Evolutionary conservation across 2,329 filamentous ascomycete species (phyloP).

Genomic region (Cryphonectria parasitica): DNA sequence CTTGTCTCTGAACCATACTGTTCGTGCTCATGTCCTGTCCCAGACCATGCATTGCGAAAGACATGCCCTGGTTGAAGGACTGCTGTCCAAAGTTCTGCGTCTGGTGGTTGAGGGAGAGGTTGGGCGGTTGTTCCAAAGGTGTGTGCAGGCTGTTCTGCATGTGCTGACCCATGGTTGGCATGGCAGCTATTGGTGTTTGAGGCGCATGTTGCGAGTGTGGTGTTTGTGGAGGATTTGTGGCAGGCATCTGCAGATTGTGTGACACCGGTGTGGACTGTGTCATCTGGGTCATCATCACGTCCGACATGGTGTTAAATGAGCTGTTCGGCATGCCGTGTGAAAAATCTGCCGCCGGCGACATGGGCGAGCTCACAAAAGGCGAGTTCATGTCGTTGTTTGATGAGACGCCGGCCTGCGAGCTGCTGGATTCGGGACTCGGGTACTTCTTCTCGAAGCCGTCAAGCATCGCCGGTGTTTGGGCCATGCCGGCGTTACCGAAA

Average conservation of each 20-base stretch:
- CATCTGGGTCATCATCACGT: constrained; percentile 58
- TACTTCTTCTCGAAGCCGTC: constrained; percentile 56
- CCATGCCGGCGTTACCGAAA: constrained; percentile 66
- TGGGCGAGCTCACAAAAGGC: constrained; percentile 58
- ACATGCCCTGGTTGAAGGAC: constrained; percentile 34
- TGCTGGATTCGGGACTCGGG: constrained; percentile 44
- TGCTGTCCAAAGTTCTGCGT: constrained; percentile 36
- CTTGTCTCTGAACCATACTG: constrained; percentile 41
- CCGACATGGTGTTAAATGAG: constrained; percentile 52
- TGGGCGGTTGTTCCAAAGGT: constrained; percentile 40
- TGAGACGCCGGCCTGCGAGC: constrained; percentile 38
- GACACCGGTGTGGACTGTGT: constrained; percentile 38
- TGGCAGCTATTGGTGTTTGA: constrained; percentile 40
- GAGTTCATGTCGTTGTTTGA: constrained; percentile 50
- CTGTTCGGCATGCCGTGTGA: constrained; percentile 46
- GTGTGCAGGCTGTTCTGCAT: constrained; percentile 40
- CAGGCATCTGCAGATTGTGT: constrained; percentile 23
- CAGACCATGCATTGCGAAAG: constrained; percentile 32
- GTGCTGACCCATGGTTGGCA: constrained; percentile 39
- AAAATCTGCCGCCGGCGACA: constrained; percentile 59
- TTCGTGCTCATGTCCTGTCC: constrained; percentile 24
- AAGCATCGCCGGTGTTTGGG: constrained; percentile 52
- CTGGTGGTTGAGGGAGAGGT: constrained; percentile 39
- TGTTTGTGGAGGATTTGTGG: constrained; percentile 30
- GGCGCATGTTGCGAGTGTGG: constrained; percentile 37